Base-by-base conservation (phyloP, 1,139 yeast species). In the Taphrina wiesneri region DNA sequence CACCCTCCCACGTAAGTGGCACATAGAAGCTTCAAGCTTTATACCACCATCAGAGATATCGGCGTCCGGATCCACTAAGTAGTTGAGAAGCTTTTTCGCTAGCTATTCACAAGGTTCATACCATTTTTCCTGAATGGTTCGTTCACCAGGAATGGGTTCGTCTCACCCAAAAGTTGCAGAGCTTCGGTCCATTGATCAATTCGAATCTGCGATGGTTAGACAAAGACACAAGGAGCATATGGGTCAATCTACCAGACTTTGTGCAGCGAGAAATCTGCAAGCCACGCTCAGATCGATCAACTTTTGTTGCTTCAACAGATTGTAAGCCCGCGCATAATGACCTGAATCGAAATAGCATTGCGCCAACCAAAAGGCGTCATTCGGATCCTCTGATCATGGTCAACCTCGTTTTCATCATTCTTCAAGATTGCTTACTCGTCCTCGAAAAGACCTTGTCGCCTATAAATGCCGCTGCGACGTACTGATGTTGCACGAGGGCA, bases 291-390 rank as follows among this genome's bases (percentile, higher is more conserved):
- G 77, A 25, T 77, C 81, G 56, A 81, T 72, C 63, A 77, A 73
- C 23, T 70, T 74, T 56, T 78, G 76, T 30, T 74, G 73, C 39
- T 79, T 73, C 17, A 85, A 75, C 59, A 92, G 77, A 71, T 86
- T 86, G 67, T 90, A 84, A 1, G 96, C 97, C 52, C 97, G 80
- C 46, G 87, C 82, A 74, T 85, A 91, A 73, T 89, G 85, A 13
- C 95, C 93, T 69, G 85, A 82, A 63, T 82, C 79, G 75, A 86
- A 90, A 74, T 88, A 86, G 1, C 89, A 96, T 76, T 93, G 97
- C 0, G 96, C 97, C 52, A 93, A 80, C 97, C 98, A 93, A 75
- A 91, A 92, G 15, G 97, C 97, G 75, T 93, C 98, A 73, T 88
- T 89, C 17, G 97, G 88, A 73, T 92, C 97, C 69, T 84, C 82